Evolutionary conservation across 352 stramenopile species (phyloP), one percentile per base, ranked within the genome.

Genomic region (Phytophthora ohioensis): DNA sequence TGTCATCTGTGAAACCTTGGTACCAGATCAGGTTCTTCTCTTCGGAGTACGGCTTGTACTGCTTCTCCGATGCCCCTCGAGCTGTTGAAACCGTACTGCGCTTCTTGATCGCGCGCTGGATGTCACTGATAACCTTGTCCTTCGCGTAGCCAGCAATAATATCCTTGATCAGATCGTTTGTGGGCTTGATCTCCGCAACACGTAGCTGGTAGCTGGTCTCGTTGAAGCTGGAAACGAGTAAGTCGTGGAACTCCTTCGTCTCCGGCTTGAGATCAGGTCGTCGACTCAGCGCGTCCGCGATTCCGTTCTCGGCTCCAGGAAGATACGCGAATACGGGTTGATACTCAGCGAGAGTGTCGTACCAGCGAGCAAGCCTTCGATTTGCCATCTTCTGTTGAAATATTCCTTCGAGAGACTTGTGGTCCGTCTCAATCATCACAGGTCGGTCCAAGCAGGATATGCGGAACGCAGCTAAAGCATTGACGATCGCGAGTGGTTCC

Each of bases 231-330:
- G 54, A 30, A 11, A 70, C 63, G 0, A 63, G 35, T 15, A 70
- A 27, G 17, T 70, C 54, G 12, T 70, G 54, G 17, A 70, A 70
- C 9, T 65, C 53, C 45, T 65, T 70, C 21, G 46, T 60, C 35
- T 70, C 46, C 1, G 47, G 55, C 32, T 66, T 55, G 27, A 69
- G 43, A 48, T 61, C 49, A 2, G 48, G 49, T 48, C 60, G n/a
- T 48, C 49, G 12, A 13, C 60, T 1, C 17, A 1, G 17, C 17
- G 17, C 17, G 17, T 21, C 17, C 17, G 17, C 17, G 17, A 21
- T 21, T 21, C 17, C 17, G 17, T 21, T 21, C 17, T 21, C 17
- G 17, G 17, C 17, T 21, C 17, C 17, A 21, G 17, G 17, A 21
- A 21, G 17, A 21, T 21, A 21, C 17, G 17, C 17, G 17, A 21